Base-by-base conservation (phyloP, 2,329 filamentous ascomycete genomes). In the Arthrobotrys megalospora region DNA sequence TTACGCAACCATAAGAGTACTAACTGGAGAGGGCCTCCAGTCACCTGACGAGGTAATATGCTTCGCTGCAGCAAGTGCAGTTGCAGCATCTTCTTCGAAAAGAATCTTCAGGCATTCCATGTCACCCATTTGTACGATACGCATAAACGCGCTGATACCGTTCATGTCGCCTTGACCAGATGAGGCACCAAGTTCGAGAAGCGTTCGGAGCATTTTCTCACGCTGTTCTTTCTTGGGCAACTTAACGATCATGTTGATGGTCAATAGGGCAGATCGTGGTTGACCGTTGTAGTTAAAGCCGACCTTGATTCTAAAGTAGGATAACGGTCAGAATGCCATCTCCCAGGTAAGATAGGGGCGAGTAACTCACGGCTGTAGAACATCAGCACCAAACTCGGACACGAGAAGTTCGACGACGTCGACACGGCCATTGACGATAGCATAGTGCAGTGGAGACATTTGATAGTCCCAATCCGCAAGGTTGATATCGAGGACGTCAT, bases 401-500 rank as follows among this genome's bases (percentile, higher is more conserved):
- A 88, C 88, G 52, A 97, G 88, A 24, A 89, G 84, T 72, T 90
- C 89, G 12, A 95, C 92, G 10, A 90, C 88, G 3, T 91, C 88
- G 28, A 88, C 85, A 80, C 95, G 90, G 0, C 92, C 93, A 76
- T 89, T 89, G 0, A 92, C 83, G 77, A 96, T 93, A 6, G 93
- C 93, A 32, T 94, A 87, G 83, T 97, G 93, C 4, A 96, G 86
- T 0, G 93, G 90, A 11, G 80, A 72, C 81, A 82, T 81, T 14
- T 76, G 71, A 45, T 81, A 80, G 81, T 96, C 93, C 93, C 93
- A 97, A 0, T 92, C 89, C n/a, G 92, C 83, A 0, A 91, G 88
- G 80, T 96, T 91, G 76, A 94, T 87, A 80, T 96, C 90, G 83
- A 92, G 95, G 65, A 94, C 88, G 83, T 97, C 93, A 0, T 93